These are phyloP conservation scores for Zygosaccharomyces pseudorouxii DNA, from an alignment of 805 yeast species.

Conservation along the genomic window DNA sequence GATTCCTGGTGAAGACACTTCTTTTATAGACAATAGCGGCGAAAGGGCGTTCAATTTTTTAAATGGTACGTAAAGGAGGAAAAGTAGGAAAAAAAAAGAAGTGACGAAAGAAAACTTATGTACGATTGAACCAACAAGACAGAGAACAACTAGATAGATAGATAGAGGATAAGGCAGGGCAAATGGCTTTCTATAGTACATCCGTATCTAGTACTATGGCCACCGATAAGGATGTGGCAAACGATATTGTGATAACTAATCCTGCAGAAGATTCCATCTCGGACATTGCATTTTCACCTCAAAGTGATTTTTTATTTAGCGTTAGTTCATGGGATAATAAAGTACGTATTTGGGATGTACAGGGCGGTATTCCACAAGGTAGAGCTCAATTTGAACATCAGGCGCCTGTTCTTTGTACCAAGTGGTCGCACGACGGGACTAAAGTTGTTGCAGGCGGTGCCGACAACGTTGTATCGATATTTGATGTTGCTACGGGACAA, in stretches of 20 bases:
- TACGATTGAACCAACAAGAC: slow-evolving; percentile 6
- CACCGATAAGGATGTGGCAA: slow-evolving; percentile 43
- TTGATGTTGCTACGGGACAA: slow-evolving; percentile 79
- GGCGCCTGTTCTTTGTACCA: slow-evolving; percentile 75
- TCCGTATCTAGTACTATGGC: slow-evolving; percentile 27
- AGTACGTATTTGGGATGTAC: slow-evolving; percentile 86
- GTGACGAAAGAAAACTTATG: slow-evolving; percentile 1
- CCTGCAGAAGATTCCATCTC: slow-evolving; percentile 92
- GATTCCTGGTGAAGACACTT: background rate
- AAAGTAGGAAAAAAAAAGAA: slow-evolving; percentile 4
- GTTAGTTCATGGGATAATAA: slow-evolving; percentile 94
- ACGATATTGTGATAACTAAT: slow-evolving; percentile 65
- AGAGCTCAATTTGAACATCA: slow-evolving; percentile 86
- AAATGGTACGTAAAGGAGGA: slow-evolving; percentile 2
- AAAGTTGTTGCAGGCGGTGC: slow-evolving; percentile 86
- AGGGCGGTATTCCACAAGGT: slow-evolving; percentile 77
- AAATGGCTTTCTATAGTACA: slow-evolving; percentile 24
- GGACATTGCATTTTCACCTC: slow-evolving; percentile 81
- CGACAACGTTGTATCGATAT: slow-evolving; percentile 80
- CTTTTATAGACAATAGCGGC: background rate
- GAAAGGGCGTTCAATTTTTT: slow-evolving; percentile 3
- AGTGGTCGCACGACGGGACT: slow-evolving; percentile 85
- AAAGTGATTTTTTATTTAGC: slow-evolving; percentile 67
- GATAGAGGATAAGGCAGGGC: background rate
- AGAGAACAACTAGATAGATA: background rate